Evolutionary conservation across 148 eudicot species (phyloP), one percentile per base, ranked within the genome.

Genomic region (Nyssa sinensis): DNA sequence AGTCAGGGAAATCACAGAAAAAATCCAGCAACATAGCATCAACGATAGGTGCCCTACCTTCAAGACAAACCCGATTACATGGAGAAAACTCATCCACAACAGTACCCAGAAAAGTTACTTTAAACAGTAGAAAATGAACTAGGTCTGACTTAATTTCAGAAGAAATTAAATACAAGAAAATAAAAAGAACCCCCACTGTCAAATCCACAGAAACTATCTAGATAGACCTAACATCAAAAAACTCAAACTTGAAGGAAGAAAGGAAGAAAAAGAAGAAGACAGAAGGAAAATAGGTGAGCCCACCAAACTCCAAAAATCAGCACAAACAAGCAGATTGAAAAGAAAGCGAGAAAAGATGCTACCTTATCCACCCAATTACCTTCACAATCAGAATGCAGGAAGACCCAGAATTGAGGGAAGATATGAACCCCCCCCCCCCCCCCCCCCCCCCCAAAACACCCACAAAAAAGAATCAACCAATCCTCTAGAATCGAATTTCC

Each of bases 21-120:
- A 66, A 63, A 87, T 32, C 91, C 93, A 91, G 73, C 88, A 88
- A 81, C 95, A 90, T 81, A 94, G 78, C 81, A 81, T 74, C 85
- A 83, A 80, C 17, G 89, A 73, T 51, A 88, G 77, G 81, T 87
- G 86, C 62, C 97, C 93, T 71, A 86, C 78, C 77, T 87, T 91
- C 69, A 94, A 77, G 67, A 91, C 94, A 83, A 89, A 81, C 63
- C 91, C 94, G 74, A 88, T 62, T 30, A 94, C 82, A 77, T 86
- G 85, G 63, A 89, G 75, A 67, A 86, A 85, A 84, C 90, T 93
- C 97, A 93, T 93, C 88, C 84, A 87, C 81, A 73, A 67, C 63
- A 78, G 63, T 61, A 58, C n/a, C 61, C 64, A 57, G 30, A n/a
- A 60, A 33, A 61, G 58, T 67, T 32, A 53, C 58, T 60, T 66